phyloP scores from a whole-genome alignment of 768 basidiomycete genomes.

The Glaciozyma martinii region DNA sequence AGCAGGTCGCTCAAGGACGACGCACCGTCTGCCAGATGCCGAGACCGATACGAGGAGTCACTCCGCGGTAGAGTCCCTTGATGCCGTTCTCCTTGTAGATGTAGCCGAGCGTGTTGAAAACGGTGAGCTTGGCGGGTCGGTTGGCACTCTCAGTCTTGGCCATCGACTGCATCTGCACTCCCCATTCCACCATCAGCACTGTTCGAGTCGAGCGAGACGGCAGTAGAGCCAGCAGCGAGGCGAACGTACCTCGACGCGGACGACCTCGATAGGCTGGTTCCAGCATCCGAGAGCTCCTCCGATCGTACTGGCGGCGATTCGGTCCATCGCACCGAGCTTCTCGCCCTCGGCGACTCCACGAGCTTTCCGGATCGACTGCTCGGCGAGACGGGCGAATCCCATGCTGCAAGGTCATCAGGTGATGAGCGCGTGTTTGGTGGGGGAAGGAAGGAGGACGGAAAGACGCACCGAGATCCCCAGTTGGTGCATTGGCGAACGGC shows the following conservation, averaged over 20 bases:
- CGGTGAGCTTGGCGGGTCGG: constrained; percentile 83
- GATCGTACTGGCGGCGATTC: constrained; percentile 75
- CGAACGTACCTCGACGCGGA: constrained; percentile 73
- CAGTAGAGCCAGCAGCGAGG: constrained; percentile 8
- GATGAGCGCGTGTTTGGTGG: background rate
- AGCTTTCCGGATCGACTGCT: constrained; percentile 62
- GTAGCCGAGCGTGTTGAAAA: constrained; percentile 71
- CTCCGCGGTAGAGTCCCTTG: constrained; percentile 93
- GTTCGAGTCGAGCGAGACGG: background rate
- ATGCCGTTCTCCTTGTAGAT: constrained; percentile 95
- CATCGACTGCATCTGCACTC: constrained; percentile 92
- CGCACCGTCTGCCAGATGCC: constrained; percentile 82
- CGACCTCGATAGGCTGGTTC: constrained; percentile 69
- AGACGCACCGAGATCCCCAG: constrained; percentile 41
- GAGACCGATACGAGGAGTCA: constrained; percentile 89
- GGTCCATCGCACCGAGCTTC: constrained; percentile 65
- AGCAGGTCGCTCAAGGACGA: background rate
- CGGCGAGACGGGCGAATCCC: constrained; percentile 91
- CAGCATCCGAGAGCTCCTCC: constrained; percentile 88
- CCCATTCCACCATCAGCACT: background rate
- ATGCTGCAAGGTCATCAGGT: constrained; percentile 76
- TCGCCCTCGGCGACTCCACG: constrained; percentile 73
- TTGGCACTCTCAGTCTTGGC: constrained; percentile 65
- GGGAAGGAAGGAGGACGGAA: too few relatives aligned
- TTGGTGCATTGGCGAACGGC: constrained; percentile 44